phyloP scores from a whole-genome alignment of 768 basidiomycete genomes.

The Rhodosporidiobolus sp. region DNA sequence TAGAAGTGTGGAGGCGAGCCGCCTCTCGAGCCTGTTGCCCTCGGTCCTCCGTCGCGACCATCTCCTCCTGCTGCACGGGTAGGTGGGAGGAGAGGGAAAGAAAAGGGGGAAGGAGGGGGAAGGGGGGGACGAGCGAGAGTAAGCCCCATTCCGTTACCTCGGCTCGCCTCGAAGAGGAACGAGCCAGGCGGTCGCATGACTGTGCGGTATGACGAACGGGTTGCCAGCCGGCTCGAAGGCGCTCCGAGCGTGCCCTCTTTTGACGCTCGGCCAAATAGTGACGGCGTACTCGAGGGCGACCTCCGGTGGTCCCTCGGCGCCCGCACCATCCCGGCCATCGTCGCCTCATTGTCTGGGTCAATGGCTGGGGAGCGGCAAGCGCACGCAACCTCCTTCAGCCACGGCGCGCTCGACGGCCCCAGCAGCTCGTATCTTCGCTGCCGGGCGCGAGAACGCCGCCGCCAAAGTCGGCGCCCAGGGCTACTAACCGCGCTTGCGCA shows the following conservation, averaged over 20 bases:
- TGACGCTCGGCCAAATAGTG: too few relatives aligned
- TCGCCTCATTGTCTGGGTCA: too few relatives aligned
- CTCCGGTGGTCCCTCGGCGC: too few relatives aligned
- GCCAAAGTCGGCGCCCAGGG: background rate
- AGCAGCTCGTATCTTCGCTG: slow-evolving; percentile 29
- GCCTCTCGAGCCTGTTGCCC: background rate
- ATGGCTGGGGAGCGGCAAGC: too few relatives aligned
- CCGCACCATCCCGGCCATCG: too few relatives aligned
- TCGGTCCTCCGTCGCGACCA: background rate
- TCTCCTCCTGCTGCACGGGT: background rate
- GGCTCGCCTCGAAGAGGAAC: background rate
- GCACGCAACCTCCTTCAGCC: too few relatives aligned
- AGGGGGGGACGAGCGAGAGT: slow-evolving; percentile 31
- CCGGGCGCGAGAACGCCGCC: background rate
- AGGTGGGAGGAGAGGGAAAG: background rate
- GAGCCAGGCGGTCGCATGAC: slow-evolving; percentile 31
- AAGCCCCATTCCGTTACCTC: slow-evolving; percentile 40
- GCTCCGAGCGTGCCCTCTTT: background rate
- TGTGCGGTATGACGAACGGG: slow-evolving; percentile 37
- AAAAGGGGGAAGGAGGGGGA: background rate
- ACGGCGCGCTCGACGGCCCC: background rate
- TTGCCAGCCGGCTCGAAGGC: slow-evolving; percentile 23
- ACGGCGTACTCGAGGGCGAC: too few relatives aligned
- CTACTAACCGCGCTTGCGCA: background rate
- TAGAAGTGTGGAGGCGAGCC: slow-evolving; percentile 14